Conservation (phyloP, 2,329 filamentous ascomycete species). For the Ophiostoma sp. region DNA sequence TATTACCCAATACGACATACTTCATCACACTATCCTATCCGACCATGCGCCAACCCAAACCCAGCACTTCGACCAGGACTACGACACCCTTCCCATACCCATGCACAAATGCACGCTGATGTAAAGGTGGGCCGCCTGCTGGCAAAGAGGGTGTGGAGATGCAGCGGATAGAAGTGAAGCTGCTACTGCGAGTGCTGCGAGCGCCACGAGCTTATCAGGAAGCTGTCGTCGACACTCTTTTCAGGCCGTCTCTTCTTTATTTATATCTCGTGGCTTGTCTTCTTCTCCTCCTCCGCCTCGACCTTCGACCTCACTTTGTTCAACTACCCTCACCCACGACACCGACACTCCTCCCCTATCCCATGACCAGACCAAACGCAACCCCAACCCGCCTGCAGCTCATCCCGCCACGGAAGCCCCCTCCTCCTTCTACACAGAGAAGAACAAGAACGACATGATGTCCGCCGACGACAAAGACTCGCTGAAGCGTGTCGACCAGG, state of each 20-base stretch:
- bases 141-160: conserved; percentile 6
- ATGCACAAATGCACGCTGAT: not conserved
- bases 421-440: not conserved
- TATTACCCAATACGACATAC: not conserved
- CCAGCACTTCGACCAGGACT: not conserved
- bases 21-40: not conserved
- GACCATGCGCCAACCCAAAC: not conserved
- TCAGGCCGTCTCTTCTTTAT: not conserved
- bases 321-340: not conserved
- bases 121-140: not conserved
- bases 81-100: not conserved
- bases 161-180: not conserved
- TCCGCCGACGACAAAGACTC: conserved; percentile 21
- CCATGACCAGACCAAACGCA: not conserved
- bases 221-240: not conserved
- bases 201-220: conserved; percentile 14
- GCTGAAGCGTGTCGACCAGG: conserved; percentile 25
- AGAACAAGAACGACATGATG: not conserved
- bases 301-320: not conserved
- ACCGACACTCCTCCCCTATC: not conserved
- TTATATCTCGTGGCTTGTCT: not conserved
- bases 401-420: not conserved
- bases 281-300: not conserved
- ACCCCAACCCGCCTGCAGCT: not conserved
- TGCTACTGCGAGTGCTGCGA: not conserved